These are phyloP conservation scores for Botrytis porri DNA, from an alignment of 2,329 filamentous ascomycete species.

Conservation along the genomic window DNA sequence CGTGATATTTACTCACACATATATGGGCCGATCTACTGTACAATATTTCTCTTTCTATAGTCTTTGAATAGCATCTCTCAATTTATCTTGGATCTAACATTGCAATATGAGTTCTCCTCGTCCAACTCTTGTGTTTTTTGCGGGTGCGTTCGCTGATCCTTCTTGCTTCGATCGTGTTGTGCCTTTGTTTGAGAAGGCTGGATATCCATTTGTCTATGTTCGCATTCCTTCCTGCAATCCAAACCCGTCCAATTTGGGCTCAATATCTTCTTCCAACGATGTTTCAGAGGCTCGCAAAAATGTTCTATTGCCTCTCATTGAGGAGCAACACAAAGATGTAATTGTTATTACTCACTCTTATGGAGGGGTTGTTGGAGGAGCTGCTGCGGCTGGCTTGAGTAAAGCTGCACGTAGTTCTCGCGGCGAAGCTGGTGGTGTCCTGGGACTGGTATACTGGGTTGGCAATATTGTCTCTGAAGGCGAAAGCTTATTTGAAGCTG, in stretches of 20 bases:
- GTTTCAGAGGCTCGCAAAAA: not conserved
- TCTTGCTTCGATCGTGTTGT: not conserved
- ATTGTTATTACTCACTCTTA: not conserved
- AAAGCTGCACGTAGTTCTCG: not conserved
- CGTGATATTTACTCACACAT: not conserved
- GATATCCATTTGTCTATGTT: not conserved
- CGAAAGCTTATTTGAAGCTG: not conserved
- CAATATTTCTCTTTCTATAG: not conserved
- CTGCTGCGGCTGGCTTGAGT: not conserved
- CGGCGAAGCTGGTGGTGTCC: not conserved
- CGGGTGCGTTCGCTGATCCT: not conserved
- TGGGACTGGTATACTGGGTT: not conserved
- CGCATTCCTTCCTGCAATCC: not conserved
- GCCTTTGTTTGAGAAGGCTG: not conserved
- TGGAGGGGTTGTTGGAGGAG: not conserved
- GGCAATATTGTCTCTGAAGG: not conserved
- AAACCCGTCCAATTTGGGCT: not conserved
- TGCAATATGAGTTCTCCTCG: not conserved
- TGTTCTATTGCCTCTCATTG: not conserved
- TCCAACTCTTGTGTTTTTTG: not conserved
- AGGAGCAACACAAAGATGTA: not conserved
- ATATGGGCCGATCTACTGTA: not conserved
- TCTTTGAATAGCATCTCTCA: not conserved
- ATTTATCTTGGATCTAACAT: not conserved
- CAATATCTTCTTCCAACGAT: not conserved